Percentiles rank a stretch among this genome's conserved stretches.
Conservation (phyloP, 2,329 filamentous ascomycete genomes). For the Xylaria sp. region DNA sequence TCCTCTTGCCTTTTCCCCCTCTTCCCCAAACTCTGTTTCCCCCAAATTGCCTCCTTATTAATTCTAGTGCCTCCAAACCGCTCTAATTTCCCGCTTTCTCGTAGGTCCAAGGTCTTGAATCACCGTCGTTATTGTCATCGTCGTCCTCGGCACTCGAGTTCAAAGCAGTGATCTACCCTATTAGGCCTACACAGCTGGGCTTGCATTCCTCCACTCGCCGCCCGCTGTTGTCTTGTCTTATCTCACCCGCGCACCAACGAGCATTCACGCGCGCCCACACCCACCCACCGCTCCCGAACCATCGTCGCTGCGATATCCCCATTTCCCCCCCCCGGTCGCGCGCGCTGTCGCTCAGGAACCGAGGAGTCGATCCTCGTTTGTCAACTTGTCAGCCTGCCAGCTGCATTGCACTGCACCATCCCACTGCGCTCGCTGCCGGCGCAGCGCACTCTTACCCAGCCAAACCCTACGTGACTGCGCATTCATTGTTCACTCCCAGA, state of each 20-base stretch:
- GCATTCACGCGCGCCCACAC: slow-evolving; percentile 20
- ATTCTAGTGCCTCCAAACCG: slow-evolving; percentile 15
- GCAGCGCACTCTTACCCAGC: slow-evolving; percentile 20
- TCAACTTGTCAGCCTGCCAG: slow-evolving; percentile 25
- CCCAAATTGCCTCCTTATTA: slow-evolving; percentile 5
- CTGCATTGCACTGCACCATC: slow-evolving; percentile 21
- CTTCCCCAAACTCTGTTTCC: slow-evolving; percentile 18
- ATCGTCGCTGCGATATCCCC: slow-evolving; percentile 36
- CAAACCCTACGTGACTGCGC: slow-evolving; percentile 15
- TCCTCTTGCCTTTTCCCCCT: slow-evolving; percentile 14
- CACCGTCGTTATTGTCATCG: not conserved
- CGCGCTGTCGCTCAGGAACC: slow-evolving; percentile 38
- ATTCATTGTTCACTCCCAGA: not conserved
- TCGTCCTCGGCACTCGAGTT: not conserved
- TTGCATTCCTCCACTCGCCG: slow-evolving; percentile 34
- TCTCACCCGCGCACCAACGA: slow-evolving; percentile 30
- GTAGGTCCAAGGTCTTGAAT: slow-evolving; percentile 5
- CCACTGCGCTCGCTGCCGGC: slow-evolving; percentile 22
- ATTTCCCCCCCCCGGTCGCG: slow-evolving; percentile 38
- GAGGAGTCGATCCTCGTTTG: slow-evolving; percentile 29
- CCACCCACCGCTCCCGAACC: slow-evolving; percentile 22
- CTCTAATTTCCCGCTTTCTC: slow-evolving; percentile 10
- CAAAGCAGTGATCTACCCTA: not conserved
- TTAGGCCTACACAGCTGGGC: slow-evolving; percentile 6
- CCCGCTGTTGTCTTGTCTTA: slow-evolving; percentile 30